These are phyloP conservation scores for Cercospora sp. DNA, from an alignment of 2,329 filamentous ascomycete species.

Conservation along the genomic window DNA sequence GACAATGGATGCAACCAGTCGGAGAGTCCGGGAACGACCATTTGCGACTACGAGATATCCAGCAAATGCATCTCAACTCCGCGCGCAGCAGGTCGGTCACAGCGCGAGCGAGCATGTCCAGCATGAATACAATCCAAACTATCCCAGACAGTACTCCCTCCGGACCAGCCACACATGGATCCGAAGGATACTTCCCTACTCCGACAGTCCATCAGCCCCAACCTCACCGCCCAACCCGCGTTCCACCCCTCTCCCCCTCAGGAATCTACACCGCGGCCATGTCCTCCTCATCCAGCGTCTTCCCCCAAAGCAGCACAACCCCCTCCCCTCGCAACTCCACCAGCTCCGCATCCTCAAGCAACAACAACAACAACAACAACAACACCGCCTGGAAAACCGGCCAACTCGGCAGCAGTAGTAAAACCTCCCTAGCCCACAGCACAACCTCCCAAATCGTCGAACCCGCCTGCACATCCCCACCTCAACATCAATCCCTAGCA, in stretches of 20 bases:
- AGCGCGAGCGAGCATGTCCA: not conserved
- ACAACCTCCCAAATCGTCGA: slow-evolving; percentile 1
- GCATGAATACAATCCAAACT: not conserved
- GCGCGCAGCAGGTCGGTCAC: not conserved
- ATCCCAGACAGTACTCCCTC: not conserved
- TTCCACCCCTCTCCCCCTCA: not conserved
- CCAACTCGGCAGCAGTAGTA: not conserved
- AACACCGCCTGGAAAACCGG: not conserved
- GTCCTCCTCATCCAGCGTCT: not conserved
- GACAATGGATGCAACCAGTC: slow-evolving; percentile 7
- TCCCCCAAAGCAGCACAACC: not conserved
- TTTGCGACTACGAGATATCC: not conserved
- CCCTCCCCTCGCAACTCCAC: not conserved
- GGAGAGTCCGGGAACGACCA: not conserved
- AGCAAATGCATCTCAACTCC: not conserved
- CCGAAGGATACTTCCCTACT: not conserved
- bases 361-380: not conserved
- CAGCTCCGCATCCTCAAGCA: not conserved
- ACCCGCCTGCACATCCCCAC: not conserved
- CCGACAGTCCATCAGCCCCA: not conserved
- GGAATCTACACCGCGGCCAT: not conserved
- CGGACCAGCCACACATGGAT: not conserved
- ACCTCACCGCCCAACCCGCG: not conserved
- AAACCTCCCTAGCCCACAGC: not conserved
- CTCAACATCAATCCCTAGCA: not conserved